phyloP scores from a whole-genome alignment of 257 asterid species.

The Nicotiana knightiana region DNA sequence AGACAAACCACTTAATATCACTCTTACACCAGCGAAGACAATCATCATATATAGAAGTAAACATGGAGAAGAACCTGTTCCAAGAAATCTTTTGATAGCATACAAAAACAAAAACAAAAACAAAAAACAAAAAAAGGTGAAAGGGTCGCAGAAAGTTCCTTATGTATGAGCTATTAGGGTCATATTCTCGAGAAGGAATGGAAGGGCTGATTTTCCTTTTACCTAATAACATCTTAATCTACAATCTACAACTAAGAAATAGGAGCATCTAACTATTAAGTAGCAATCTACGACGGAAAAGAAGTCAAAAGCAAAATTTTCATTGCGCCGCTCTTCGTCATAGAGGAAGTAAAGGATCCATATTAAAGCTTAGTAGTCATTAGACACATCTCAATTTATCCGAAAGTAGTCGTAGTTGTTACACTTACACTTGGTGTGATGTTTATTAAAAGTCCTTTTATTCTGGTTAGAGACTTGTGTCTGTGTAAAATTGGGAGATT shows the following conservation, averaged over 20 bases:
- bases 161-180: neutral
- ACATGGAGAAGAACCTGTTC: neutral
- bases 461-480: neutral
- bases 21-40: neutral
- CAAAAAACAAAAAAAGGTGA: neutral
- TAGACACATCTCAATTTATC: neutral
- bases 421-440: neutral
- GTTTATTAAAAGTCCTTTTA: neutral
- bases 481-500: neutral
- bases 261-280: neutral
- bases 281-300: neutral
- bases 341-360: neutral
- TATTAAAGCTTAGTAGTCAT: neutral
- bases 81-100: neutral
- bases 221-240: neutral
- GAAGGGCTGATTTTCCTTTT: neutral
- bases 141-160: neutral
- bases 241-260: neutral
- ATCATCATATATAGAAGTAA: neutral
- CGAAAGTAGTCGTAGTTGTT: neutral
- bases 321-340: neutral
- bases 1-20: neutral
- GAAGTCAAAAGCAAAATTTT: neutral
- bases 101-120: neutral
- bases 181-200: neutral